Evolutionary conservation across 2,329 filamentous ascomycete species (phyloP).

Genomic region (Penicillium sp.): DNA sequence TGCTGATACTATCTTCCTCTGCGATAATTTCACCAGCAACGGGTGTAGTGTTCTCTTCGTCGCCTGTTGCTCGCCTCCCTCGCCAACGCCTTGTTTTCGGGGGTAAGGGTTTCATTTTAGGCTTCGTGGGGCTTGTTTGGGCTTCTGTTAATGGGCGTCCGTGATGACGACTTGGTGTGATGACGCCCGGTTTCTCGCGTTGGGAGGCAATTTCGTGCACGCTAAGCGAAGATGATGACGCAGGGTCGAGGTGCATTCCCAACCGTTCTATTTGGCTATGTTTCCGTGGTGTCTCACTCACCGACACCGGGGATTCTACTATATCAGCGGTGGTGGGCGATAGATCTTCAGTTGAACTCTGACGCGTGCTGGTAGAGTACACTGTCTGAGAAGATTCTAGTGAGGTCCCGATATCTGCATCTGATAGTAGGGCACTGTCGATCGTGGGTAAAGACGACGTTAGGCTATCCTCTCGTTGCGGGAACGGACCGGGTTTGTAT

Average conservation of each 20-base stretch:
- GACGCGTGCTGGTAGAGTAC: slow-evolving; percentile 33
- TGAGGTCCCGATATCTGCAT: slow-evolving; percentile 28
- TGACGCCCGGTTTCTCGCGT: slow-evolving; percentile 79
- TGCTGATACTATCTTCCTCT: slow-evolving; percentile 25
- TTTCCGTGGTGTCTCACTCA: slow-evolving; percentile 30
- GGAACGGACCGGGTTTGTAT: not conserved
- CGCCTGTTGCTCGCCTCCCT: slow-evolving; percentile 40
- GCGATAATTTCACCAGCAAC: slow-evolving; percentile 36
- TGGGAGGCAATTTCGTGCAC: slow-evolving; percentile 79
- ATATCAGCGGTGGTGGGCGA: slow-evolving; percentile 42
- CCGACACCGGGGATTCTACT: slow-evolving; percentile 31
- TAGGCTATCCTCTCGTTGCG: slow-evolving; percentile 19
- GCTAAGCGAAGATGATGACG: slow-evolving; percentile 74
- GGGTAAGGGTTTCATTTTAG: slow-evolving; percentile 46
- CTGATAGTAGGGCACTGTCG: slow-evolving; percentile 16
- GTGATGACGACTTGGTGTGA: slow-evolving; percentile 72
- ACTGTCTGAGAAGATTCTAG: slow-evolving; percentile 45
- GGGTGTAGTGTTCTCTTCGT: slow-evolving; percentile 34
- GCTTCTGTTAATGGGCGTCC: slow-evolving; percentile 25
- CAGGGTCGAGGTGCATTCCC: slow-evolving; percentile 72
- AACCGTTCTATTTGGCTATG: slow-evolving; percentile 45
- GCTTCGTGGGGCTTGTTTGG: slow-evolving; percentile 25
- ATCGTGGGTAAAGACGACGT: slow-evolving; percentile 16
- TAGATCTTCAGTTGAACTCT: slow-evolving; percentile 53
- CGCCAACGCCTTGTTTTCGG: slow-evolving; percentile 51